phyloP scores from a whole-genome alignment of 2,329 filamentous ascomycete genomes.

The Fusarium coicis region DNA sequence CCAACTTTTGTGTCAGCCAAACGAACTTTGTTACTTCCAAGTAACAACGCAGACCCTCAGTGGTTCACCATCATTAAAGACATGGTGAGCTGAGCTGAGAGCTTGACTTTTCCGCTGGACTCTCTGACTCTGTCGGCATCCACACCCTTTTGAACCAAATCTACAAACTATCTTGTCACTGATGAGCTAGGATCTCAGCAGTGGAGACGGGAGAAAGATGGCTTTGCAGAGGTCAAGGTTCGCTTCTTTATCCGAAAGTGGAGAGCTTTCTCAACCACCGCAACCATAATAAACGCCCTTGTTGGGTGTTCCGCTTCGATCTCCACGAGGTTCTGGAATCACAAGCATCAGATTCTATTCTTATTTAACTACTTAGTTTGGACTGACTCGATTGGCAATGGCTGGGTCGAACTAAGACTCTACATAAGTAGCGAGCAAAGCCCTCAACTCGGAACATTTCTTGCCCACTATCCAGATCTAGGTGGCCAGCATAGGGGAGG shows the following conservation, averaged over 20 bases:
- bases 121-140: neutral
- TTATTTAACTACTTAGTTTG: neutral
- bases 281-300: neutral
- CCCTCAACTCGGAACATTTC: neutral
- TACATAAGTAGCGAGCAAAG: neutral
- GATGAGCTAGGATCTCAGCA: conserved; percentile 27
- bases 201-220: neutral
- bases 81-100: neutral
- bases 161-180: conserved; percentile 10
- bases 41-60: conserved; percentile 6
- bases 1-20: neutral
- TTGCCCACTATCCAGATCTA: neutral
- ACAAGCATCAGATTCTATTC: neutral
- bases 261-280: neutral
- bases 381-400: neutral
- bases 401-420: neutral
- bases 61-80: conserved; percentile 2
- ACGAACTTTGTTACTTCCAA: conserved; percentile 1
- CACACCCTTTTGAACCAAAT: conserved; percentile 6
- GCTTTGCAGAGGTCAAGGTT: neutral
- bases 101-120: neutral
- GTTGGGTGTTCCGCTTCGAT: neutral
- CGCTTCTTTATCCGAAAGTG: conserved; percentile 12
- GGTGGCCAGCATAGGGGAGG: neutral
- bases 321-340: conserved; percentile 3